A percentile compares a stretch with the other conserved stretches of the same genome.
Conservation (phyloP, 306 rosid species). For the Glycyrrhiza uralensis region DNA sequence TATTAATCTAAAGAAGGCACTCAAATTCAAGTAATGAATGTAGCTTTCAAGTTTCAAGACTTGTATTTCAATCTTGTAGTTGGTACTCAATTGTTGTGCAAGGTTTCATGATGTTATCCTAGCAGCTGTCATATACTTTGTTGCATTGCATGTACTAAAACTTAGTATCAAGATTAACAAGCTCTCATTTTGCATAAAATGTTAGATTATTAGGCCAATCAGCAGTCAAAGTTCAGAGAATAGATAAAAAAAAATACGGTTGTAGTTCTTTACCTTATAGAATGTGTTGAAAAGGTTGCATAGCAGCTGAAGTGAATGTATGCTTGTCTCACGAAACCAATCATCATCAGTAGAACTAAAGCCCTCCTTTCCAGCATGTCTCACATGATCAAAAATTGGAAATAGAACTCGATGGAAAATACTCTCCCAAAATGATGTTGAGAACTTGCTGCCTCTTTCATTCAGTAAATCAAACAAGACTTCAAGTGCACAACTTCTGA, state of each 20-base stretch:
- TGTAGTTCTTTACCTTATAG: conserved; percentile 65
- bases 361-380: conserved; percentile 91
- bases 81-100: neutral
- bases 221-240: conserved; percentile 5
- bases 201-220: neutral
- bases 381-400: conserved; percentile 98
- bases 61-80: neutral
- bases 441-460: conserved; percentile 98
- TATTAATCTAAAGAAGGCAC: conserved; percentile 4
- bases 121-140: neutral
- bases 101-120: neutral
- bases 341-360: conserved; percentile 66
- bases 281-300: conserved; percentile 99
- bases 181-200: neutral
- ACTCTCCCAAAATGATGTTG: conserved; percentile 91
- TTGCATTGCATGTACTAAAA: neutral
- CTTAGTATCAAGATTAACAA: conserved; percentile 13
- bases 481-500: conserved; percentile 97
- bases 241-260: neutral
- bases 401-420: conserved; percentile 95
- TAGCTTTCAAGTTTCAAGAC: conserved; percentile 2
- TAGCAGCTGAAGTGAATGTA: conserved; percentile 94
- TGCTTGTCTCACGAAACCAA: conserved; percentile 90
- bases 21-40: neutral
- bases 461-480: conserved; percentile 95